Evolutionary conservation across 1,284 basidiomycete genomes (phyloP).

Genomic region (Ganoderma lucidum): DNA sequence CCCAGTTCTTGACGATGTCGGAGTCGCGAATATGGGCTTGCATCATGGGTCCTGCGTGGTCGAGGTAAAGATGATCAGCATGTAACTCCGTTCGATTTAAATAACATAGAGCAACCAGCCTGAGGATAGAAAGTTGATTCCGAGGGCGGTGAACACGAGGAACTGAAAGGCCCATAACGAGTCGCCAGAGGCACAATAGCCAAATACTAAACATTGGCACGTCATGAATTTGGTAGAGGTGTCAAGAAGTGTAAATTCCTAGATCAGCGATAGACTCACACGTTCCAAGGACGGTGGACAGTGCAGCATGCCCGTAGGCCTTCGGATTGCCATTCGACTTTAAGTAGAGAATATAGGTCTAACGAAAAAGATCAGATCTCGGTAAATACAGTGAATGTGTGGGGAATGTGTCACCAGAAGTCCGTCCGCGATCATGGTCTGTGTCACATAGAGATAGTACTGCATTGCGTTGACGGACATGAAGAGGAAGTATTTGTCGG

Average conservation of each 20-base stretch:
- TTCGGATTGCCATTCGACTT: constrained; percentile 3
- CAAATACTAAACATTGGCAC: not conserved
- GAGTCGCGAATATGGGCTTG: not conserved
- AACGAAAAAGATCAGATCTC: not conserved
- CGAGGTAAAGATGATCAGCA: not conserved
- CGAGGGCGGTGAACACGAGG: not conserved
- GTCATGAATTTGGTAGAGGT: not conserved
- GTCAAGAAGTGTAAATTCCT: not conserved
- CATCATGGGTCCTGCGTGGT: not conserved
- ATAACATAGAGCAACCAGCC: not conserved
- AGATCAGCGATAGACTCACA: not conserved
- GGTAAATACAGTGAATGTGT: not conserved
- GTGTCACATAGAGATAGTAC: constrained; percentile 5
- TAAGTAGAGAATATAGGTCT: not conserved
- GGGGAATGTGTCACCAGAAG: not conserved
- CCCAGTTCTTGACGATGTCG: not conserved
- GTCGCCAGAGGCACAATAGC: not conserved
- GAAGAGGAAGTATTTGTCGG: constrained; percentile 4
- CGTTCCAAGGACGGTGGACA: not conserved
- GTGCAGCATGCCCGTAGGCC: not conserved
- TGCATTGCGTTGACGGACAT: not conserved
- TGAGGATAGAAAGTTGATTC: not conserved
- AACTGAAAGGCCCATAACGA: not conserved
- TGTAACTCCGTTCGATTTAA: not conserved
- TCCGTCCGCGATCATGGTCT: not conserved